Percentiles rank a stretch among this genome's conserved stretches.
Conservation (phyloP, 2,329 filamentous ascomycete species). For the Lomentospora prolificans region DNA sequence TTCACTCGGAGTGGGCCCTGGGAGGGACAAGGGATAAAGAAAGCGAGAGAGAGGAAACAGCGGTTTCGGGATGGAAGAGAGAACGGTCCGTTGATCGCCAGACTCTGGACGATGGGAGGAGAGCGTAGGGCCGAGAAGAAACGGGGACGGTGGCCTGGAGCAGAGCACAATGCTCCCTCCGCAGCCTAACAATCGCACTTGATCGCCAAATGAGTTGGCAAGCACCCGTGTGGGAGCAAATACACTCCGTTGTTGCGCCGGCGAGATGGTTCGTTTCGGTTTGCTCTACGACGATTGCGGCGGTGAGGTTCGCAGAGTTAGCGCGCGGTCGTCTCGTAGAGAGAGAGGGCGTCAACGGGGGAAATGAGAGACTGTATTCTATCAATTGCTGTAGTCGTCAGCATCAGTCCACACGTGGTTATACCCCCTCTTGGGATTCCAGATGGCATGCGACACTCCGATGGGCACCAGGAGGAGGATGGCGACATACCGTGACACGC, state of each 20-base stretch:
- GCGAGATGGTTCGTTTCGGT: not conserved
- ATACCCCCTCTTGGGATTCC: not conserved
- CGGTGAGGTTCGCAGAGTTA: not conserved
- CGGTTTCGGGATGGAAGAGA: not conserved
- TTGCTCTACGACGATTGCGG: not conserved
- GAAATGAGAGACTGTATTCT: not conserved
- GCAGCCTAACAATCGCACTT: slow-evolving; percentile 1
- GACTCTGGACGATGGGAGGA: not conserved
- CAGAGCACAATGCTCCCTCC: slow-evolving; percentile 9
- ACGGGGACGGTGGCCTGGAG: slow-evolving; percentile 4
- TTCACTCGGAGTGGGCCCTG: not conserved
- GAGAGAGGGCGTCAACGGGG: not conserved
- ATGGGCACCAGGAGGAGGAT: not conserved
- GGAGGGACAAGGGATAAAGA: not conserved
- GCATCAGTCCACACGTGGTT: not conserved
- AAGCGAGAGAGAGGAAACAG: not conserved
- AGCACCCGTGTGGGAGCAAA: not conserved
- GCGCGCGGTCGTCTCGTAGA: not conserved
- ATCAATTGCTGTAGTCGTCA: not conserved
- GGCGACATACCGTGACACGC: slow-evolving; percentile 1
- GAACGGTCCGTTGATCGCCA: not conserved
- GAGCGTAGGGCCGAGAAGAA: not conserved
- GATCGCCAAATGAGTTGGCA: not conserved
- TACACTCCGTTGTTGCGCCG: not conserved
- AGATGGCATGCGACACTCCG: not conserved